Base-by-base conservation (phyloP, 345 rosid species). In the Salix udensis region DNA sequence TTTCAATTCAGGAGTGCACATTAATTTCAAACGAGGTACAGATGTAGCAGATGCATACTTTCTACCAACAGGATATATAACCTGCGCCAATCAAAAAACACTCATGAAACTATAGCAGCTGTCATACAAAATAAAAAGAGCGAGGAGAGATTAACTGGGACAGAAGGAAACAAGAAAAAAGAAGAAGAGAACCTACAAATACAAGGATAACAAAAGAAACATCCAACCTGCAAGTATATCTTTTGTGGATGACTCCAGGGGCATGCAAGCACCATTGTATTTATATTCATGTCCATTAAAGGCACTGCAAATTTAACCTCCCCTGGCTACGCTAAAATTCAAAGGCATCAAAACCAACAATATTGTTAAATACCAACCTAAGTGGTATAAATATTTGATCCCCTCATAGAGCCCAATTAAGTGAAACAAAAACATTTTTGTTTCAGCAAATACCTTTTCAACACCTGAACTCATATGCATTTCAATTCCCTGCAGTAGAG, bases 301-400 rank as follows among this genome's bases (percentile, higher is more conserved):
- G 98, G 99, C 77, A 96, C 97, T 60, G 97, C 83, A 86, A 96
- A 92, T 84, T 86, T 96, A 21, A 96, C 99, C 84, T 96, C 99
- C 84, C 88, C 97, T 81, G 89, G 87, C 99, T 96, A 90, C 90
- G 67, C 89, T 84, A 93, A 85, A 87, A 83, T 48, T 82, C 83
- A 91, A 80, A 77, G 88, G 92, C 85, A 88, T 71, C 74, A 71
- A 76, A 78, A 88, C 87, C 91, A 77, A 26, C 46, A 55, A 79
- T 52, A 71, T 77, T 70, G 77, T 81, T 71, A 68, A 82, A 76
- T 4, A 71, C 13, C 48, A 36, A 70, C 40, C 39, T 15, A 46
- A 37, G 26, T 10, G 19, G n/a, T 61, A 70, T 7, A 70, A n/a
- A 73, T 13, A 44, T 61, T n/a, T 21, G 73, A 52, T 36, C 1